phyloP scores from a whole-genome alignment of 345 rosid species.

The Cardiospermum halicacabum region DNA sequence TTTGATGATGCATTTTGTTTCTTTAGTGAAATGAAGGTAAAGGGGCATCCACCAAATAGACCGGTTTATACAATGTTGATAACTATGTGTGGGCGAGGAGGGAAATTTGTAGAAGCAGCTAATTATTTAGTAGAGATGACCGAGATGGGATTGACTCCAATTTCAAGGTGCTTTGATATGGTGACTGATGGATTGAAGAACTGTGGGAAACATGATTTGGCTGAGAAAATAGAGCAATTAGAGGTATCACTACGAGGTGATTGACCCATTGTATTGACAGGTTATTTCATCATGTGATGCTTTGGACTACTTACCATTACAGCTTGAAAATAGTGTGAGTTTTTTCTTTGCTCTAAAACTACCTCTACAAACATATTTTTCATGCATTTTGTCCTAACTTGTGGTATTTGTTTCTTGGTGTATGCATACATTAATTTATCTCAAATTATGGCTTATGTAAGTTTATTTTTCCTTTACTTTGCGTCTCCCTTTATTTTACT shows the following conservation, averaged over 20 bases:
- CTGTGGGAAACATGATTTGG: constrained; percentile 83
- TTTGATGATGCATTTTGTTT: constrained; percentile 87
- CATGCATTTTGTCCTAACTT: background rate
- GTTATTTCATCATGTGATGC: background rate
- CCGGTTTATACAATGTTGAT: constrained; percentile 91
- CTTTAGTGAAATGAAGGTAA: constrained; percentile 81
- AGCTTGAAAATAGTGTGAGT: background rate
- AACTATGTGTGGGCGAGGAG: constrained; percentile 88
- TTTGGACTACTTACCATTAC: background rate
- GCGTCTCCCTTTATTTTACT: background rate
- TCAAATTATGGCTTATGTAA: background rate
- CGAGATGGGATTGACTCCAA: constrained; percentile 76
- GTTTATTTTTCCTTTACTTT: background rate
- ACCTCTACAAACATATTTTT: background rate
- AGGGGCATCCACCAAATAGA: constrained; percentile 84
- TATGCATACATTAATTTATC: constrained; percentile 1
- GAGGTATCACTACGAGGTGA: constrained; percentile 58
- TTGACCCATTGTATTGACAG: constrained; percentile 20
- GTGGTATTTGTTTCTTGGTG: background rate
- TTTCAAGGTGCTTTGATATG: constrained; percentile 86
- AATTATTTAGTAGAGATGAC: constrained; percentile 89
- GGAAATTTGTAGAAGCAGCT: constrained; percentile 73
- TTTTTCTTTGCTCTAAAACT: too few relatives aligned
- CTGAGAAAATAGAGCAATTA: constrained; percentile 66
- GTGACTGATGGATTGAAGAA: constrained; percentile 86